A percentile compares a stretch with the other conserved stretches of the same genome.
Evolutionary conservation across 2,329 filamentous ascomycete species (phyloP).

Genomic region (Myotisia sp.): DNA sequence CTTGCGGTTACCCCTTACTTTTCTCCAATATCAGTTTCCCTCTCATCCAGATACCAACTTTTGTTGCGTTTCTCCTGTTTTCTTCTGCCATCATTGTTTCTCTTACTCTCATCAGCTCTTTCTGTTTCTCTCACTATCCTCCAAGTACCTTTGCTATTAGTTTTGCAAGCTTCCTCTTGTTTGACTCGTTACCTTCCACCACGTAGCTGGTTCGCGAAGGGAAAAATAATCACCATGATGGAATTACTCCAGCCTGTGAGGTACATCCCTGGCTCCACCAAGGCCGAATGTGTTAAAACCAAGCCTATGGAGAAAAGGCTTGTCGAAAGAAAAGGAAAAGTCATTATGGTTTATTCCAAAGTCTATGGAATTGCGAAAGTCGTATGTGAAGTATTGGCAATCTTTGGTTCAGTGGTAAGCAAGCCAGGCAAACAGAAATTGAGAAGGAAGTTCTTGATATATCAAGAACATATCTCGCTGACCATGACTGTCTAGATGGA

Average conservation of each 20-base stretch:
- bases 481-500: constrained; percentile 19
- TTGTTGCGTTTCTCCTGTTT: no score
- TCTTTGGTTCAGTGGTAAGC: constrained; percentile 24
- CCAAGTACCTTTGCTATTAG: not conserved
- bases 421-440: no score
- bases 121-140: not conserved
- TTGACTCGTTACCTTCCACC: no score
- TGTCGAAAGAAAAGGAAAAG: constrained; percentile 16
- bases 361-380: constrained; percentile 27
- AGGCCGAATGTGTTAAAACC: not conserved
- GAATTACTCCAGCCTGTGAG: constrained; percentile 4
- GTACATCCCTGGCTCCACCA: constrained; percentile 2
- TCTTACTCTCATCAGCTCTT: not conserved
- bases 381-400: constrained; percentile 19
- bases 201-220: not conserved
- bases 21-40: not conserved
- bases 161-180: not conserved
- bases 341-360: constrained; percentile 20
- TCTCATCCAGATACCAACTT: no score
- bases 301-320: constrained; percentile 11
- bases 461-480: constrained; percentile 4
- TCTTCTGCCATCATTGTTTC: no score
- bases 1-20: no score
- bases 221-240: no score
- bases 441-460: not conserved